A percentile compares a stretch with the other conserved stretches of the same genome.
These are phyloP conservation scores for Magnusiomyces ingens DNA, from an alignment of 1,139 yeast genomes.

Conservation along the genomic window DNA sequence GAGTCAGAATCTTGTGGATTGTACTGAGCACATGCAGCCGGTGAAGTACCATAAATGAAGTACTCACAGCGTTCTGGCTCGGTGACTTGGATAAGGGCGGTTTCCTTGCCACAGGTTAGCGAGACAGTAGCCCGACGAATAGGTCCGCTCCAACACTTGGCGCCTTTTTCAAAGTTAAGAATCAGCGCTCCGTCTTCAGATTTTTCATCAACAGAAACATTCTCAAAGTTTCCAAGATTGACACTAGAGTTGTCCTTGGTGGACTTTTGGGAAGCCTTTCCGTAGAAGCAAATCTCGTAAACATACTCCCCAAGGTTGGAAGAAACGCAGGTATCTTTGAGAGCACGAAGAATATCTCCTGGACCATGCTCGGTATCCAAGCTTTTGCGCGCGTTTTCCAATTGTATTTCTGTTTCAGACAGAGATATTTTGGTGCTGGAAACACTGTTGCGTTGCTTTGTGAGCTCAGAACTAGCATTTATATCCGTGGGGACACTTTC, in stretches of 20 bases:
- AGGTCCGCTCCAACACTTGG: slow-evolving; percentile 95
- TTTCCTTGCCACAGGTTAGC: slow-evolving; percentile 58
- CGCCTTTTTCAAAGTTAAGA: slow-evolving; percentile 56
- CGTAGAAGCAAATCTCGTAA: slow-evolving; percentile 57
- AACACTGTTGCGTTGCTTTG: neutral
- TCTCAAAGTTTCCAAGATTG: slow-evolving; percentile 49
- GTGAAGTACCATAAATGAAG: slow-evolving; percentile 53
- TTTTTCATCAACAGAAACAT: slow-evolving; percentile 15
- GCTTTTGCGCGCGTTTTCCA: slow-evolving; percentile 22
- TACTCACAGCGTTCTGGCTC: slow-evolving; percentile 92
- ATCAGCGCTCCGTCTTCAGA: slow-evolving; percentile 23
- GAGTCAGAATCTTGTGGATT: neutral
- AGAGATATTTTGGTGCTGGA: neutral
- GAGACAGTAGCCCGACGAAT: slow-evolving; percentile 59
- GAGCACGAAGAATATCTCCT: slow-evolving; percentile 56
- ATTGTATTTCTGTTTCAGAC: slow-evolving; percentile 21
- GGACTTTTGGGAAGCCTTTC: slow-evolving; percentile 51
- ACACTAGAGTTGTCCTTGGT: slow-evolving; percentile 36
- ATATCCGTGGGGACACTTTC: neutral
- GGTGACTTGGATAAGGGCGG: slow-evolving; percentile 54
- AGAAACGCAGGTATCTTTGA: slow-evolving; percentile 44
- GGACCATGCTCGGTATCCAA: slow-evolving; percentile 44
- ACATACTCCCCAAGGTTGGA: slow-evolving; percentile 59
- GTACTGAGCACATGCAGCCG: slow-evolving; percentile 52
- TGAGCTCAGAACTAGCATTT: neutral